Conservation (phyloP, 352 stramenopile genomes). For the Phytophthora fragariaefolia region DNA sequence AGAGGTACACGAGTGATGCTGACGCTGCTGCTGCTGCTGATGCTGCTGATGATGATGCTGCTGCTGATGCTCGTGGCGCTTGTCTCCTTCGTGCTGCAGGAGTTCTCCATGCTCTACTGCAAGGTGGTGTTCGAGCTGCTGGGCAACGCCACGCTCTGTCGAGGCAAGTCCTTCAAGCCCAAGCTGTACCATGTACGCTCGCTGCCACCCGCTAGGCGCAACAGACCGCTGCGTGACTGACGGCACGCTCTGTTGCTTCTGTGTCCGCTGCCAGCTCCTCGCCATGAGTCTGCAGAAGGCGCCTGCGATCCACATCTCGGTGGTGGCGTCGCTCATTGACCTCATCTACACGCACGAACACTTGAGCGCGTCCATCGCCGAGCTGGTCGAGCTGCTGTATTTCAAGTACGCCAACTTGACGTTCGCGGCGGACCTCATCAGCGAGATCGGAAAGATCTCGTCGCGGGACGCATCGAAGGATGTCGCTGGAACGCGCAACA, state of each 20-base stretch:
- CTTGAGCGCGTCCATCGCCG: constrained; percentile 58
- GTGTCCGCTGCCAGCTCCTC: constrained; percentile 53
- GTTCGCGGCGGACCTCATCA: constrained; percentile 78
- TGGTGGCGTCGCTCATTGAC: constrained; percentile 76
- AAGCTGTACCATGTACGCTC: constrained; percentile 72
- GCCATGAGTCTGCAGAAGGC: constrained; percentile 64
- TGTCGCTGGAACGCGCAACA: constrained; percentile 73
- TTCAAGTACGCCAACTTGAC: constrained; percentile 66
- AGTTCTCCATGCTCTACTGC: constrained; percentile 81
- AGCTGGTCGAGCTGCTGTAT: constrained; percentile 69
- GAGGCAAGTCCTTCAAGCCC: constrained; percentile 63
- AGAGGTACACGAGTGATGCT: constrained; percentile 48
- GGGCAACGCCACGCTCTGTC: constrained; percentile 67
- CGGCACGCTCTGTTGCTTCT: background rate
- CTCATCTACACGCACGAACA: constrained; percentile 80
- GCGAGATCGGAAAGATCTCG: constrained; percentile 79
- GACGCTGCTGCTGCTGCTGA: too few relatives aligned
- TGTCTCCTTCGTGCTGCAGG: constrained; percentile 30
- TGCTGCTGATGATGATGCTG: too few relatives aligned
- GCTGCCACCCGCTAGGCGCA: background rate
- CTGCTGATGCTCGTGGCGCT: too few relatives aligned
- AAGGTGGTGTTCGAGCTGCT: constrained; percentile 73
- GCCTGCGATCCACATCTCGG: constrained; percentile 71
- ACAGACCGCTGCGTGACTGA: background rate
- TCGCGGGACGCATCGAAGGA: constrained; percentile 76